Evolutionary conservation across 2,329 filamentous ascomycete genomes (phyloP).

Genomic region (Aureobasidium pullulans): DNA sequence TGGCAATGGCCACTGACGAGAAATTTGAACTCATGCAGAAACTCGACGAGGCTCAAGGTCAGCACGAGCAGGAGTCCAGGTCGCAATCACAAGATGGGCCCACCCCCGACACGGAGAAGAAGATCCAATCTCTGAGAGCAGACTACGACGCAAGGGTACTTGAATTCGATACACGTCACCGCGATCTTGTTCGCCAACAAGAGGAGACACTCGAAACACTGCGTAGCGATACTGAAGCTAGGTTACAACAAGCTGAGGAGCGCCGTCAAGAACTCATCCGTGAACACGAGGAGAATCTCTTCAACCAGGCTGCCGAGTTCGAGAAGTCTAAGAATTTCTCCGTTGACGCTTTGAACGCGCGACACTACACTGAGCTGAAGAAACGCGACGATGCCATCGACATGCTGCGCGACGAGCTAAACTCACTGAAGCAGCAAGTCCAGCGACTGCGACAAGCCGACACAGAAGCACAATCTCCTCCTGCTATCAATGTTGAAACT

Average conservation of each 20-base stretch:
- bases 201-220: background rate
- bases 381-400: conserved; percentile 1
- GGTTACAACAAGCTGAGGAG: background rate
- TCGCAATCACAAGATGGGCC: background rate
- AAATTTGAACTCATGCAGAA: conserved; percentile 9
- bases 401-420: background rate
- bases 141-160: conserved; percentile 3
- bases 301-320: background rate
- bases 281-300: conserved; percentile 1
- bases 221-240: background rate
- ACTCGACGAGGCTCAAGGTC: background rate
- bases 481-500: background rate
- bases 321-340: background rate
- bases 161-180: conserved; percentile 3
- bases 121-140: background rate
- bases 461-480: background rate
- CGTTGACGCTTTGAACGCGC: background rate
- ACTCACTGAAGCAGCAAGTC: background rate
- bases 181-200: conserved; percentile 2
- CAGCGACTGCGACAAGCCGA: background rate
- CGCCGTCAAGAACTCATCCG: background rate
- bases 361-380: background rate
- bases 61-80: background rate
- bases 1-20: background rate
- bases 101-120: background rate